These are phyloP conservation scores for Adenanthera pavonina DNA, from an alignment of 306 rosid genomes.

Conservation along the genomic window DNA sequence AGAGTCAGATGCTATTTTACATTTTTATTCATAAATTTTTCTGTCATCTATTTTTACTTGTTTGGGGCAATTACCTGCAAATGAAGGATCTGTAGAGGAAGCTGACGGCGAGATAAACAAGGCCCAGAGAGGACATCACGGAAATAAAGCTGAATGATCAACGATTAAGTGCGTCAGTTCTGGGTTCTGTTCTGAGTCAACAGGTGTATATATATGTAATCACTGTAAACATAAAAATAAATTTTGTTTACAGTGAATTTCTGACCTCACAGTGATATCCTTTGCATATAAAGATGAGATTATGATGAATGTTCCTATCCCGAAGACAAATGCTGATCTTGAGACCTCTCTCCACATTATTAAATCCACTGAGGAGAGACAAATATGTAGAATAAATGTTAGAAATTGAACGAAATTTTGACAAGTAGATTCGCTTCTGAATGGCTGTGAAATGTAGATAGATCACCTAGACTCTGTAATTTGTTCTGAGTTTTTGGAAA, in stretches of 20 bases:
- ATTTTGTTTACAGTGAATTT: constrained; percentile 1
- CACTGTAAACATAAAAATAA: neutral
- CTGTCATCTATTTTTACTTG: constrained; percentile 5
- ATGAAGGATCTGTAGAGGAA: constrained; percentile 79
- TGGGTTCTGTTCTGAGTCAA: constrained; percentile 29
- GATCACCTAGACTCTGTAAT: constrained; percentile 76
- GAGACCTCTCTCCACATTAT: constrained; percentile 84
- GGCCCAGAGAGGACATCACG: constrained; percentile 70
- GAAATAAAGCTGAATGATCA: constrained; percentile 65
- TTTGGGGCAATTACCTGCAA: constrained; percentile 54
- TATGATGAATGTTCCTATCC: constrained; percentile 69
- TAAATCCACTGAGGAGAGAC: constrained; percentile 64
- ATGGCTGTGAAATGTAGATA: constrained; percentile 25
- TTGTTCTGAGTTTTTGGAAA: constrained; percentile 65
- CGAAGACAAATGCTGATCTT: constrained; percentile 74
- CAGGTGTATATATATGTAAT: neutral
- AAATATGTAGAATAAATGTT: constrained; percentile 4
- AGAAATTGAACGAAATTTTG: constrained; percentile 10
- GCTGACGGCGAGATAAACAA: constrained; percentile 64
- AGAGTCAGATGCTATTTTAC: constrained; percentile 19
- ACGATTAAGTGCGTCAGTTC: constrained; percentile 34
- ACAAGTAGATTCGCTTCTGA: neutral
- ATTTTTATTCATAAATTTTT: neutral
- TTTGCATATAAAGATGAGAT: constrained; percentile 66
- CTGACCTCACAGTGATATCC: constrained; percentile 71